Conservation (phyloP, 2,329 filamentous ascomycete species). For the Cordyceps tenuipes region DNA sequence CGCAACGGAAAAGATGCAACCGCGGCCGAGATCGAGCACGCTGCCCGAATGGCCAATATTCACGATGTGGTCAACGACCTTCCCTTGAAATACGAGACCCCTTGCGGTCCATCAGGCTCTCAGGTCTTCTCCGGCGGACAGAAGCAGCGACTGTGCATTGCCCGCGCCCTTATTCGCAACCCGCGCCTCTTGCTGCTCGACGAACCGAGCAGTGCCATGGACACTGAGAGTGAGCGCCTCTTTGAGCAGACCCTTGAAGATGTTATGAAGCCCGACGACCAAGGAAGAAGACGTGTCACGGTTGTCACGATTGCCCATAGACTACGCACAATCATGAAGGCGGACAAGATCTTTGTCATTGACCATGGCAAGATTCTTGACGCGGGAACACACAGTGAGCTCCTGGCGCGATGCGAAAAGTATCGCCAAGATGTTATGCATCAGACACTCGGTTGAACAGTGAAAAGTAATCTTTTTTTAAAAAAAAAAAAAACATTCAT, state of each 20-base stretch:
- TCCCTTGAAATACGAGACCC: slow-evolving; percentile 49
- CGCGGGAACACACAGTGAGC: slow-evolving; percentile 23
- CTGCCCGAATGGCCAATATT: slow-evolving; percentile 49
- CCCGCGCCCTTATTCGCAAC: slow-evolving; percentile 54
- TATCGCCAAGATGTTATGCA: slow-evolving; percentile 8
- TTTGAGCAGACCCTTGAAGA: slow-evolving; percentile 51
- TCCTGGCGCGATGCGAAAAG: not conserved
- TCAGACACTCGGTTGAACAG: not conserved
- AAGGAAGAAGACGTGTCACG: slow-evolving; percentile 23
- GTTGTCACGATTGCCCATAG: slow-evolving; percentile 37
- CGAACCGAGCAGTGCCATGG: slow-evolving; percentile 61
- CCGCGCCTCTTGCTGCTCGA: slow-evolving; percentile 61
- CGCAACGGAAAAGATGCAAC: slow-evolving; percentile 37
- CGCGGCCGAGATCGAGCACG: slow-evolving; percentile 43
- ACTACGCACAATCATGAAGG: slow-evolving; percentile 34
- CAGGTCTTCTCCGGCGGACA: slow-evolving; percentile 59
- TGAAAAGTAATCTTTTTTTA: not conserved
- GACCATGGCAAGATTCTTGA: slow-evolving; percentile 32
- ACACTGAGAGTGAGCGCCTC: slow-evolving; percentile 49
- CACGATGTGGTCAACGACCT: slow-evolving; percentile 48
- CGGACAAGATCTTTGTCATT: slow-evolving; percentile 35
- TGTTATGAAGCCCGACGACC: slow-evolving; percentile 22
- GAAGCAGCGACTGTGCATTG: slow-evolving; percentile 60
- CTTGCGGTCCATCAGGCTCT: slow-evolving; percentile 53
- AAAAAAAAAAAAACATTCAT: too few relatives aligned